Conservation (phyloP, 805 yeast species). For the Ogataea methanolica region DNA sequence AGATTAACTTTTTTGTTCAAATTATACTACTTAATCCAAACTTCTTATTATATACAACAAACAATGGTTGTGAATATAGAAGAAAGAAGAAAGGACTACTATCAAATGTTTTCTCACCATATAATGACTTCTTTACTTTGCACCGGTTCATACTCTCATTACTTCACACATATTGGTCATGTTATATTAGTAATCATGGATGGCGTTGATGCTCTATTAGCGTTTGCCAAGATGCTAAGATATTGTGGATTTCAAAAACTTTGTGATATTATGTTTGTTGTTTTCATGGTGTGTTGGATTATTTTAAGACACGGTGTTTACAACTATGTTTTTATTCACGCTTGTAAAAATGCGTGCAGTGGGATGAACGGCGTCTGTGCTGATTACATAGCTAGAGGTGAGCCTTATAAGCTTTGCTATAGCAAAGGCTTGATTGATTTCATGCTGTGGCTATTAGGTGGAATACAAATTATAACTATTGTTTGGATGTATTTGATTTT, state of each 20-base stretch:
- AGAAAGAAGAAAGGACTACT: constrained; percentile 73
- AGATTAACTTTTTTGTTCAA: constrained; percentile 50
- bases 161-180: constrained; percentile 75
- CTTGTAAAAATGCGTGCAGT: constrained; percentile 40
- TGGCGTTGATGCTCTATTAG: constrained; percentile 66
- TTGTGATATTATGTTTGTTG: constrained; percentile 67
- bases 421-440: constrained; percentile 38
- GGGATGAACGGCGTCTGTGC: constrained; percentile 47
- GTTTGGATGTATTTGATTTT: constrained; percentile 75
- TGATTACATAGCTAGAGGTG: constrained; percentile 5
- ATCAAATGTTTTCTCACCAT: constrained; percentile 87
- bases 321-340: constrained; percentile 60
- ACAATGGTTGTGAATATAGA: constrained; percentile 73
- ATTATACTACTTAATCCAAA: constrained; percentile 63
- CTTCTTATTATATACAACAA: constrained; percentile 81
- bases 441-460: constrained; percentile 54
- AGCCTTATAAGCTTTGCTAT: constrained; percentile 42
- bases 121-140: constrained; percentile 69
- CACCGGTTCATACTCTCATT: constrained; percentile 66
- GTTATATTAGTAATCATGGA: constrained; percentile 78
- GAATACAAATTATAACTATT: constrained; percentile 59
- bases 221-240: constrained; percentile 72
- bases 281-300: constrained; percentile 69
- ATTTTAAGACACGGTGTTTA: constrained; percentile 68
- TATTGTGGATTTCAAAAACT: constrained; percentile 56